Evolutionary conservation across 2,329 filamentous ascomycete species (phyloP).

Genomic region (Hypoxylon rubiginosum): DNA sequence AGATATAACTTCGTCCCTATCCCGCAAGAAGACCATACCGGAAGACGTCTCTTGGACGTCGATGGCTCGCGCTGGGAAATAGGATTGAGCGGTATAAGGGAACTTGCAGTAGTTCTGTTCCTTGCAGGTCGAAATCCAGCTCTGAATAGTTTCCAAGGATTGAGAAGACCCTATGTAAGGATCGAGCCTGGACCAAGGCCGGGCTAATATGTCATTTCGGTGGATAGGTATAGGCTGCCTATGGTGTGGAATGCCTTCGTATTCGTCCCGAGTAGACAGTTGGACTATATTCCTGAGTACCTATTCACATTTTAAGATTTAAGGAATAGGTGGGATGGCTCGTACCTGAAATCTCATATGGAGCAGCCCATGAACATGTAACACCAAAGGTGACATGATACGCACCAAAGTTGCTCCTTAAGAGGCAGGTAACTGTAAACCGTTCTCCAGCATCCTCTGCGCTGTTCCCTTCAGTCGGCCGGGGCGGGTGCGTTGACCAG

Average conservation of each 20-base stretch:
- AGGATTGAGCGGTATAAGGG: neutral
- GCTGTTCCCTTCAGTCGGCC: neutral
- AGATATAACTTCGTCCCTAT: constrained; percentile 6
- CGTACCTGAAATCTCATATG: neutral
- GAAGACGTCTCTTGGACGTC: neutral
- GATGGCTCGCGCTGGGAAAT: constrained; percentile 12
- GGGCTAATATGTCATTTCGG: neutral
- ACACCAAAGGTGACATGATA: neutral
- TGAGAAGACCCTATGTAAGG: constrained; percentile 17
- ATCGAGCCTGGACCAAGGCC: constrained; percentile 5
- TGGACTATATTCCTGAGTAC: constrained; percentile 4
- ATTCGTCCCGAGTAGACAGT: neutral
- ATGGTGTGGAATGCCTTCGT: neutral
- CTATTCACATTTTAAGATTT: neutral
- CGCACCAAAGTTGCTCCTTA: neutral
- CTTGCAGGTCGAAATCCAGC: constrained; percentile 13
- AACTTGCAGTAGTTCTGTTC: constrained; percentile 4
- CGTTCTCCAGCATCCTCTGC: neutral
- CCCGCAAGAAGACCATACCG: constrained; percentile 1
- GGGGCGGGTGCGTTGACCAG: neutral
- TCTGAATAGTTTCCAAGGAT: constrained; percentile 1
- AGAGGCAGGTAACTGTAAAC: neutral
- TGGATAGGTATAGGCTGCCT: neutral
- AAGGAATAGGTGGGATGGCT: neutral
- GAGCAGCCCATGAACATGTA: neutral